Evolutionary conservation across 2,329 filamentous ascomycete species (phyloP), one percentile per base, ranked within the genome.

Genomic region (Neophaeococcomyces aloes): DNA sequence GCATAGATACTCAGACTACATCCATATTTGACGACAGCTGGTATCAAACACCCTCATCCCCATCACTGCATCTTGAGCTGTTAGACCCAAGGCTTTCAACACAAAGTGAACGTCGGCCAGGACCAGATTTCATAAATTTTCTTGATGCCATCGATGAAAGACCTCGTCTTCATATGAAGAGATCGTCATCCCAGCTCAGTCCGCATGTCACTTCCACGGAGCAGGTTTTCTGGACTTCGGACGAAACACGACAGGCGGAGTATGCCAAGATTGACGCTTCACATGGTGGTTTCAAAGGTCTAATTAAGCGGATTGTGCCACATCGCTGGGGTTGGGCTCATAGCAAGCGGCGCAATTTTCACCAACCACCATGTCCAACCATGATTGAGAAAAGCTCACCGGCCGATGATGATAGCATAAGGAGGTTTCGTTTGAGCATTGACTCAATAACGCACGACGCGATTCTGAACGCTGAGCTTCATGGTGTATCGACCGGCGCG

Each of bases 311-410:
- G 15, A 18, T 29, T 17, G 17, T 38, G 3, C 33, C 33, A 27
- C 34, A 33, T 21, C 4, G 14, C 21, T 44, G 41, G 33, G 19
- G 8, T 4, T 30, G 32, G 33, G 33, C 27, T 18, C 33, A 31
- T 30, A 27, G 41, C 29, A 23, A 37, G 21, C 17, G 41, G 19
- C 33, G 41, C 15, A 37, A 37, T 10, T 70, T 66, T 54, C 60
- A 71, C n/a, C 30, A 27, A 14, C 7, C n/a, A n/a, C 17, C 31
- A 18, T 5, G n/a, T 11, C 19, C 7, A 4, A 17, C 13, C n/a
- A 15, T 25, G 7, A 30, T 29, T 13, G 6, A 15, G 15, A 27
- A 7, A 17, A 15, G 19, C 30, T 15, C 21, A 11, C 30, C 23
- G 4, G 8, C 23, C 4, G 39, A 42, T 19, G n/a, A n/a, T 3